Base-by-base conservation (phyloP, 306 rosid species). In the Gynostemma pentaphyllum region DNA sequence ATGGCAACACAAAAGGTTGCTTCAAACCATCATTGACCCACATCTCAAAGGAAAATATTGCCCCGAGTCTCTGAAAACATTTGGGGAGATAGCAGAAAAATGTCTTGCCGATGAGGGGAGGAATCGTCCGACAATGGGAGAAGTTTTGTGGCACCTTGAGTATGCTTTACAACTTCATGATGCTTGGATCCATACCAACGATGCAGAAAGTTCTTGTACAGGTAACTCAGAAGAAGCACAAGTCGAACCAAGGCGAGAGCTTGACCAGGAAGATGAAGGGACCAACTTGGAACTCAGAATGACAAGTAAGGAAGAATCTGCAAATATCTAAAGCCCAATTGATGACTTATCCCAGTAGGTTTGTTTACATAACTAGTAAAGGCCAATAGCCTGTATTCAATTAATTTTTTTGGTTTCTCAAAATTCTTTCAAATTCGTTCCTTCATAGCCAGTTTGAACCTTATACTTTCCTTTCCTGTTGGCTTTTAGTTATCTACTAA, bases 61-160 rank as follows among this genome's bases (percentile, higher is more conserved):
- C 50, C 89, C 88, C 0, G 95, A 92, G 30, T 89, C 99, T 22
- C 42, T 86, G 80, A 56, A 79, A 9, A 88, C 75, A 73, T 86
- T 78, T 53, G 97, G 85, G 24, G 97, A 92, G 74, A 86, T 92
- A 64, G 97, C 99, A 0, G 97, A 83, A 69, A 88, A 92, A 70
- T 92, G 99, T 54, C 87, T 92, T 6, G 97, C 90, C 2, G 99
- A 92, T 6, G 95, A 86, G 18, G 97, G 99, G 23, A 92, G 83
- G 76, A 82, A 68, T 59, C 83, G 97, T 49, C 97, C 99, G 0
- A 82, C 94, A 5, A 86, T 92, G 97, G 99, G 99, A 61, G 94
- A 92, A 68, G 94, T 92, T 52, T 56, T 88, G 36, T 88, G 99
- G 99, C 90, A 92, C 73, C 82, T 92, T 74, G 99, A 92, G 66